Evolutionary conservation across 2,329 filamentous ascomycete species (phyloP).

Genomic region (Botryotinia calthae): DNA sequence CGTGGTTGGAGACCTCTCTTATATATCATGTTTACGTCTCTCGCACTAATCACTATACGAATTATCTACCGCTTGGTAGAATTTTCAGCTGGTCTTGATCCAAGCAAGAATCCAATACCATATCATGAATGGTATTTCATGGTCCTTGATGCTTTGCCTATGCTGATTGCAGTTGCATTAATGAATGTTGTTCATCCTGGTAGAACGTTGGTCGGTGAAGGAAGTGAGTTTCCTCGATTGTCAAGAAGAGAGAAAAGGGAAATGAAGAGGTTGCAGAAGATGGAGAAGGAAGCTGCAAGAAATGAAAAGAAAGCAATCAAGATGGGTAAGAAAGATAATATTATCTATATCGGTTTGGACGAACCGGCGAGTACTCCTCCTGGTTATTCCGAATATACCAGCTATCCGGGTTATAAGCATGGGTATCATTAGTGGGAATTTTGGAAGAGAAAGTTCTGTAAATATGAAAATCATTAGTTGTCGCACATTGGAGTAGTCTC

Average conservation of each 20-base stretch:
- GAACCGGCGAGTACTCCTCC: background rate
- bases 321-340: constrained; percentile 24
- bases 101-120: constrained; percentile 44
- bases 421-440: background rate
- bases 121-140: constrained; percentile 53
- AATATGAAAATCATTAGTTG: background rate
- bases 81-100: constrained; percentile 47
- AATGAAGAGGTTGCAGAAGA: constrained; percentile 41
- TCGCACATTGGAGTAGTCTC: background rate
- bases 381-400: background rate
- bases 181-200: constrained; percentile 50
- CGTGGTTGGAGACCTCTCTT: constrained; percentile 34
- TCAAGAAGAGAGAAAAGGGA: constrained; percentile 43
- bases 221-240: constrained; percentile 43
- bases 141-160: constrained; percentile 53
- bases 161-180: constrained; percentile 48
- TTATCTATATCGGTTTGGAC: background rate
- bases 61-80: constrained; percentile 61
- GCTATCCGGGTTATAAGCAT: background rate
- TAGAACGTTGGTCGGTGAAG: constrained; percentile 45
- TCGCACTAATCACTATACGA: constrained; percentile 48
- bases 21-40: constrained; percentile 43
- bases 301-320: constrained; percentile 32
- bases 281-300: constrained; percentile 18
- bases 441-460: background rate